These are phyloP conservation scores for Fusarium phyllophilum DNA, from an alignment of 2,329 filamentous ascomycete species.

Conservation along the genomic window DNA sequence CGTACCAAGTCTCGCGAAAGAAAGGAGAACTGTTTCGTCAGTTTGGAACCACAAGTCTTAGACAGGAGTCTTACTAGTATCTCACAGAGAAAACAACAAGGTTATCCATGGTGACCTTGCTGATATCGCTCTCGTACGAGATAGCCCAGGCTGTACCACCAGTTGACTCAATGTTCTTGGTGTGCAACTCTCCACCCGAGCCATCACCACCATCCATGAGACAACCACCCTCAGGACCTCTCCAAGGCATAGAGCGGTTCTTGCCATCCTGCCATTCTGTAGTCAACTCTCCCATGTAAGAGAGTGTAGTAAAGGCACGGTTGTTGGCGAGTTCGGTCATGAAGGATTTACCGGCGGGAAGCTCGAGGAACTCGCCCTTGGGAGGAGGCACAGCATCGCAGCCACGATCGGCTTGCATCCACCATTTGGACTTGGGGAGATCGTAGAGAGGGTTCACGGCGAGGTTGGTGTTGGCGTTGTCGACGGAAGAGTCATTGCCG, in stretches of 20 bases:
- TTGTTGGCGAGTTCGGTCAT: constrained; percentile 62
- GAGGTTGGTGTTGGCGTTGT: constrained; percentile 56
- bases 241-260: constrained; percentile 58
- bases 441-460: constrained; percentile 59
- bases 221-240: constrained; percentile 47
- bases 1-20: constrained; percentile 45
- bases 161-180: constrained; percentile 54
- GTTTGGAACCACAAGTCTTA: background rate
- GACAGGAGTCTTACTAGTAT: constrained; percentile 49
- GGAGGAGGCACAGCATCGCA: constrained; percentile 54
- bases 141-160: constrained; percentile 62
- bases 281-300: constrained; percentile 51
- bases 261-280: constrained; percentile 60
- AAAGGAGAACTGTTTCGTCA: constrained; percentile 41
- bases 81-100: constrained; percentile 61
- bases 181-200: constrained; percentile 58
- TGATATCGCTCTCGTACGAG: constrained; percentile 58
- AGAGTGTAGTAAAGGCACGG: constrained; percentile 59
- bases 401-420: constrained; percentile 61
- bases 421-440: constrained; percentile 58
- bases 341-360: constrained; percentile 60
- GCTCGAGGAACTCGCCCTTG: constrained; percentile 50
- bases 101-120: constrained; percentile 60
- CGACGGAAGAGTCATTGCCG: constrained; percentile 46
- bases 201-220: constrained; percentile 47